Conservation (phyloP, 108 stramenopile genomes). For the Fragilaria crotonensis region DNA sequence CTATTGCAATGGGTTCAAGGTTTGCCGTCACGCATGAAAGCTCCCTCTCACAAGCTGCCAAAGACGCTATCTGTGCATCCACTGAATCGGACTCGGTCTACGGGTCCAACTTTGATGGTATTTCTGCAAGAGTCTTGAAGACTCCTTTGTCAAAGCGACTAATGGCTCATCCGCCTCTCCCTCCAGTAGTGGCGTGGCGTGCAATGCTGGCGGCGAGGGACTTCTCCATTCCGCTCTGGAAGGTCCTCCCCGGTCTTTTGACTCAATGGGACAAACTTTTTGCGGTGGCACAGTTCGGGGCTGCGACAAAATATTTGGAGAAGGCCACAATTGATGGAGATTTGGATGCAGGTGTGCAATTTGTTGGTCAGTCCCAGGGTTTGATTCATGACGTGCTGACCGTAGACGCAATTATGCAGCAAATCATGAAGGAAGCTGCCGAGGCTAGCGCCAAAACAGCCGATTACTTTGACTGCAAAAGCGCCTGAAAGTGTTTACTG, state of each 20-base stretch:
- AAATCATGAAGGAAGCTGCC: slow-evolving; percentile 58
- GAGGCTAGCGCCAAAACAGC: slow-evolving; percentile 22
- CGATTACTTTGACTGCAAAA: no score
- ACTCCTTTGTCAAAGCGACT: slow-evolving; percentile 39
- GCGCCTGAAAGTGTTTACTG: no score
- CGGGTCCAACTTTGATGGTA: slow-evolving; percentile 84
- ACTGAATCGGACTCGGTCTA: slow-evolving; percentile 70
- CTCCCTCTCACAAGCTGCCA: slow-evolving; percentile 53
- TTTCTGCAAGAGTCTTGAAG: slow-evolving; percentile 74
- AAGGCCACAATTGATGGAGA: slow-evolving; percentile 76
- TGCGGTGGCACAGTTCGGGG: slow-evolving; percentile 77
- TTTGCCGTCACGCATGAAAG: slow-evolving; percentile 71
- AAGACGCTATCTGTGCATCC: slow-evolving; percentile 50
- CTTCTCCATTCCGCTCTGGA: slow-evolving; percentile 73
- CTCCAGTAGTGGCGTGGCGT: slow-evolving; percentile 50
- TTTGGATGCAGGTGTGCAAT: slow-evolving; percentile 72
- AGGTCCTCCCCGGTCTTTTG: slow-evolving; percentile 71
- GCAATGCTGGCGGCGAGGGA: slow-evolving; percentile 62
- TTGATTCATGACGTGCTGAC: slow-evolving; percentile 70
- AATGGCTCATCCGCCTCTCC: slow-evolving; percentile 42
- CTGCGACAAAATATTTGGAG: slow-evolving; percentile 69
- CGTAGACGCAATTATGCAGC: slow-evolving; percentile 70
- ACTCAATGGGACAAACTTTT: slow-evolving; percentile 81
- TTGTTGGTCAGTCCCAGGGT: slow-evolving; percentile 78
- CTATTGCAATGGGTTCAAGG: slow-evolving; percentile 85